These are phyloP conservation scores for Gleditsia sinensis DNA, from an alignment of 306 rosid genomes.

Conservation along the genomic window DNA sequence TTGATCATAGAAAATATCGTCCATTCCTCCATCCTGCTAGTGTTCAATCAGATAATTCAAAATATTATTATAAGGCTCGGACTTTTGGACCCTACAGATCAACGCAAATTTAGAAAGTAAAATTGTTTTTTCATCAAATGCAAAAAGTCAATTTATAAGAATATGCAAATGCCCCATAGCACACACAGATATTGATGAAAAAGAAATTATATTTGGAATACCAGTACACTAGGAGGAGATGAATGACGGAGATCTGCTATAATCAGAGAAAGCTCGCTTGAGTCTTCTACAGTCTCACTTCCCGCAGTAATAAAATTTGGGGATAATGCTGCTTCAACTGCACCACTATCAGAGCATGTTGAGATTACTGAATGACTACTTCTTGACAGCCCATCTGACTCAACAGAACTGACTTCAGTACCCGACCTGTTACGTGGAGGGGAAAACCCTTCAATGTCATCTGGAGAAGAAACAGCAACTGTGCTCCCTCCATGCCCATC, in stretches of 20 bases:
- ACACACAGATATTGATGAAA: conserved; percentile 22
- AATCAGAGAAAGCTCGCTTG: conserved; percentile 26
- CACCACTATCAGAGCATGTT: conserved; percentile 48
- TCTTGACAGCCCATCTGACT: conserved; percentile 39
- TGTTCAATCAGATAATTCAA: conserved; percentile 31
- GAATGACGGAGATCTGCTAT: conserved; percentile 42
- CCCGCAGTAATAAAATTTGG: conserved; percentile 43
- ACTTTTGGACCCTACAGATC: neutral
- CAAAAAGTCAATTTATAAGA: conserved; percentile 1
- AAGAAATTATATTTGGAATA: conserved; percentile 22
- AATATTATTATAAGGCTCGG: neutral
- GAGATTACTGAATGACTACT: conserved; percentile 61
- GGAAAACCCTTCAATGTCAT: conserved; percentile 42
- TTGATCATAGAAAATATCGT: conserved; percentile 65
- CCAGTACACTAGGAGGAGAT: conserved; percentile 74
- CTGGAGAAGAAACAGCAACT: conserved; percentile 44
- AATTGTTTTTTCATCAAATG: conserved; percentile 26
- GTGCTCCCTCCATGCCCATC: conserved; percentile 36
- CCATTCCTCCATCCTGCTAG: conserved; percentile 72
- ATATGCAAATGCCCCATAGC: neutral
- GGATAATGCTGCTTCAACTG: conserved; percentile 42
- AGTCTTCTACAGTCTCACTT: conserved; percentile 45
- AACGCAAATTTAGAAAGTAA: neutral
- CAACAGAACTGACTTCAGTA: conserved; percentile 41
- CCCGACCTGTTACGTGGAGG: conserved; percentile 31